A percentile compares a stretch with the other conserved stretches of the same genome.
Evolutionary conservation across 345 rosid species (phyloP).

Genomic region (Eucalyptus melliodora): DNA sequence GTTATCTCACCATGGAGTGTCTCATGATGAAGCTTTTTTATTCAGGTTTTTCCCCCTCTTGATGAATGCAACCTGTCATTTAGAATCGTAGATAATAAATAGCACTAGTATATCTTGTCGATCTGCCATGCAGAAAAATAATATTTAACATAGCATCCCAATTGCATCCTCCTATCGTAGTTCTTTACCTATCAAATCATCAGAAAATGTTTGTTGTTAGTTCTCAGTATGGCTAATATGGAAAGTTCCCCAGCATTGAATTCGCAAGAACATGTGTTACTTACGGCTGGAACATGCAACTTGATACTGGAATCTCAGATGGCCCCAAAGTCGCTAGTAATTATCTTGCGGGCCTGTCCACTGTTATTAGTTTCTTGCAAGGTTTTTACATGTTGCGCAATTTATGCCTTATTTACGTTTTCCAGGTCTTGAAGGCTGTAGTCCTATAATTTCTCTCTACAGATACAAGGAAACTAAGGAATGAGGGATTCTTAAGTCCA

Average conservation of each 20-base stretch:
- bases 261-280: not conserved
- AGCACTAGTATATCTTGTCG: not conserved
- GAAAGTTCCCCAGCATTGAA: not conserved
- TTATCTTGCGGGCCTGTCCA: not conserved
- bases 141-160: not conserved
- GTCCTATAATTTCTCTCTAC: too few species aligned
- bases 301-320: not conserved
- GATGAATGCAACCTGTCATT: not conserved
- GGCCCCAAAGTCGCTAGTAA: not conserved
- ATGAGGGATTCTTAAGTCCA: constrained; percentile 93
- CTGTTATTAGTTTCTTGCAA: not conserved
- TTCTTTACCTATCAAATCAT: not conserved
- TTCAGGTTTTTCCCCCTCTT: not conserved
- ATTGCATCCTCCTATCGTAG: not conserved
- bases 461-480: too few species aligned
- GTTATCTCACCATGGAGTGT: not conserved
- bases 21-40: not conserved
- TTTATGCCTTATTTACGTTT: not conserved
- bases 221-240: not conserved
- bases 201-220: not conserved
- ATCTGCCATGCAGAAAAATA: not conserved
- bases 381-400: not conserved
- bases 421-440: constrained; percentile 96
- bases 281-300: not conserved
- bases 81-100: not conserved